Percentiles rank a stretch among this genome's conserved stretches.
phyloP scores from a whole-genome alignment of 495 filamentous ascomycete species.

The Haplographium delicatum region DNA sequence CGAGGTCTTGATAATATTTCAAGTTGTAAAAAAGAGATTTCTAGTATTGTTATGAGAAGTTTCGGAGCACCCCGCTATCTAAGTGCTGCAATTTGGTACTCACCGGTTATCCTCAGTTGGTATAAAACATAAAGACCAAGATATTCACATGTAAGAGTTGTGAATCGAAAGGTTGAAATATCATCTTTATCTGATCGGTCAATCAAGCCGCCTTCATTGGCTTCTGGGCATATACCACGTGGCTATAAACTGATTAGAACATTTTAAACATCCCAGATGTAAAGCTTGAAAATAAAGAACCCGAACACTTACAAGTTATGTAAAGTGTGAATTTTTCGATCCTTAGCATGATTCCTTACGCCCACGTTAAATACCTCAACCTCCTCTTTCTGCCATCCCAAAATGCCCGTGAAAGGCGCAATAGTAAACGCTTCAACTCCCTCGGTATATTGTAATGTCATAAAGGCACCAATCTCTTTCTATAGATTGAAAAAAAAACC shows the following conservation, averaged over 20 bases:
- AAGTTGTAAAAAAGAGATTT: too few species aligned
- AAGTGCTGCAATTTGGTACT: too few species aligned
- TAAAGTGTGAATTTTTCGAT: not conserved
- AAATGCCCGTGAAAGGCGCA: not conserved
- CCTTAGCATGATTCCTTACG: not conserved
- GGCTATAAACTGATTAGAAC: not conserved
- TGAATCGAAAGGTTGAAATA: too few species aligned
- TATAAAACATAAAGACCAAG: too few species aligned
- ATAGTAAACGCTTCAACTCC: not conserved
- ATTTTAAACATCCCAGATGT: not conserved
- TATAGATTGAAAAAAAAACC: not conserved
- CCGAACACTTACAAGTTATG: not conserved
- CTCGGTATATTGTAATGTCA: not conserved
- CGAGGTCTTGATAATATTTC: too few species aligned
- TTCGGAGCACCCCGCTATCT: too few species aligned
- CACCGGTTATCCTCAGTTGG: too few species aligned
- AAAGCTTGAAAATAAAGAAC: not conserved
- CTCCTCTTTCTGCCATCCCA: not conserved
- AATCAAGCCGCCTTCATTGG: too few species aligned
- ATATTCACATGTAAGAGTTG: too few species aligned
- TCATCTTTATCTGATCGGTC: too few species aligned
- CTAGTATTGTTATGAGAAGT: too few species aligned
- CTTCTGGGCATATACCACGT: not conserved
- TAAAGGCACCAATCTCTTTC: not conserved
- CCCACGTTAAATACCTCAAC: not conserved